A percentile compares a stretch with the other conserved stretches of the same genome.
Evolutionary conservation across 768 basidiomycete genomes (phyloP).

Genomic region (Amanita thiersii): DNA sequence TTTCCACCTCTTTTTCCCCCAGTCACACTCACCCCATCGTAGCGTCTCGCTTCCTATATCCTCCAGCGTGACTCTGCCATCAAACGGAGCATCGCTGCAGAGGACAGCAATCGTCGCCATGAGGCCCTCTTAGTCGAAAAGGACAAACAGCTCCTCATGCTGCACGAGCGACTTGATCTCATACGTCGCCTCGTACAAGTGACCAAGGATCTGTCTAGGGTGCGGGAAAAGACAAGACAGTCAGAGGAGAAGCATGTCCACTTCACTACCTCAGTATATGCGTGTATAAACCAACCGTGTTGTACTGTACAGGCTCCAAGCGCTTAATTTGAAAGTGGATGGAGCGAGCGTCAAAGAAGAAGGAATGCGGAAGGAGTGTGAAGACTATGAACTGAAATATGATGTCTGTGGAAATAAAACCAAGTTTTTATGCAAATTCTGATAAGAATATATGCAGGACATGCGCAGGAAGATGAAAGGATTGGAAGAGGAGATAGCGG

Average conservation of each 20-base stretch:
- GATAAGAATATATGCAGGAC: constrained; percentile 14
- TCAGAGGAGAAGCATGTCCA: constrained; percentile 20
- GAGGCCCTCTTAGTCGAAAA: constrained; percentile 16
- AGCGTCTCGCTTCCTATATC: constrained; percentile 1
- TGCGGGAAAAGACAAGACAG: constrained; percentile 17
- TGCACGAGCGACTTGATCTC: constrained; percentile 16
- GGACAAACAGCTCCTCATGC: constrained; percentile 14
- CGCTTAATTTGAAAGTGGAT: constrained; percentile 6
- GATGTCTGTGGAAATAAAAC: constrained; percentile 11
- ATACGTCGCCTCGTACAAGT: constrained; percentile 13
- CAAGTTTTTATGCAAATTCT: constrained; percentile 3
- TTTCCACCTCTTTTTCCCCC: not conserved
- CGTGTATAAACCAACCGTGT: not conserved
- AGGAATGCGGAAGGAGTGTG: constrained; percentile 11
- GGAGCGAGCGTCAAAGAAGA: constrained; percentile 14
- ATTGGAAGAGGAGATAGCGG: constrained; percentile 18
- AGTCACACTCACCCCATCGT: not conserved
- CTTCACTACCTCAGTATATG: constrained; percentile 2
- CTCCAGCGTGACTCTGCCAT: constrained; percentile 15
- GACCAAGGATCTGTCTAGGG: constrained; percentile 14
- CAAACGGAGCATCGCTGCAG: constrained; percentile 19
- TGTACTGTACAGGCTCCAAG: constrained; percentile 13
- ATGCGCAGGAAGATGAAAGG: constrained; percentile 11
- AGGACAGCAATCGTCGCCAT: constrained; percentile 14
- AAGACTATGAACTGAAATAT: constrained; percentile 12